These are phyloP conservation scores for Pseudogymnoascus sp. DNA, from an alignment of 2,329 filamentous ascomycete genomes.

Conservation along the genomic window DNA sequence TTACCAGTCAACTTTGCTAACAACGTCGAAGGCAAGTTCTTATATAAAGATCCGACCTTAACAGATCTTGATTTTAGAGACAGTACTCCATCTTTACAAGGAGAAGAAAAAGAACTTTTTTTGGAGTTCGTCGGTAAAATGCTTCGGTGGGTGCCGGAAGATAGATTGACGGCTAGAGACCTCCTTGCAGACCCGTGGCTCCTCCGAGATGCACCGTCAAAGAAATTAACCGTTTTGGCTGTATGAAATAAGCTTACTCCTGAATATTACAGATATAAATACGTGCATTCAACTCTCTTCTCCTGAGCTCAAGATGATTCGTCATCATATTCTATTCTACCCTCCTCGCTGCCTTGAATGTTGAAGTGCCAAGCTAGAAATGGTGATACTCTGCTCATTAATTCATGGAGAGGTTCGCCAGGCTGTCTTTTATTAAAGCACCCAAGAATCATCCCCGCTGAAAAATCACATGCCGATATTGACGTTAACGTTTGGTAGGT, in stretches of 20 bases:
- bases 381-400: neutral
- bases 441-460: neutral
- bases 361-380: neutral
- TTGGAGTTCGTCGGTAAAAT: constrained; percentile 26
- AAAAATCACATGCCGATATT: neutral
- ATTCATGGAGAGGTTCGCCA: neutral
- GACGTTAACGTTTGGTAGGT: neutral
- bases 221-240: neutral
- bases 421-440: neutral
- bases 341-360: neutral
- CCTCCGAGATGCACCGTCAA: neutral
- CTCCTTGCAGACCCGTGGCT: constrained; percentile 27
- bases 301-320: neutral
- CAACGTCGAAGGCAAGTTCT: neutral
- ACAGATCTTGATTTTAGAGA: constrained; percentile 10
- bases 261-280: neutral
- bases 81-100: constrained; percentile 23
- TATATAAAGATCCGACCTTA: neutral
- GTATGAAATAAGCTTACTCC: too few species aligned
- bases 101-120: constrained; percentile 27
- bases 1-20: neutral
- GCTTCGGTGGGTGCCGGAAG: constrained; percentile 28
- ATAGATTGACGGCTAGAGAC: constrained; percentile 27
- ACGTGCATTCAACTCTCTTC: neutral
- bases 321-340: neutral